Conservation (phyloP, 768 basidiomycete species). For the Tulasnella calospora region DNA sequence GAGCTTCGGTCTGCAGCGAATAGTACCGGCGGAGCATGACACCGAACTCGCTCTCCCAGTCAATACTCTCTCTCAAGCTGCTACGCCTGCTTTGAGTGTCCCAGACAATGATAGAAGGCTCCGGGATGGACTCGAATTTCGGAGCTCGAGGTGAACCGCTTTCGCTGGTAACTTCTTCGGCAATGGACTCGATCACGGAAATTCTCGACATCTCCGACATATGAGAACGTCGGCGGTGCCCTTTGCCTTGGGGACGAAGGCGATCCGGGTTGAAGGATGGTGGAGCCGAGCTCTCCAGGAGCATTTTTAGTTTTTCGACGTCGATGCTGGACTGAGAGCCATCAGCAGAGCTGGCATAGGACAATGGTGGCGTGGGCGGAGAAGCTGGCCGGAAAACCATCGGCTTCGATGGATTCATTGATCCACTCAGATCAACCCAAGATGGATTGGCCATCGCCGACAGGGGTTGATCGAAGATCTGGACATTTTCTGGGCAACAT, state of each 20-base stretch:
- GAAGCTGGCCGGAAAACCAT: slow-evolving; percentile 43
- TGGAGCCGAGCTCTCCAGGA: slow-evolving; percentile 51
- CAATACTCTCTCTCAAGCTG: slow-evolving; percentile 10
- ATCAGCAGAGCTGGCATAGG: slow-evolving; percentile 48
- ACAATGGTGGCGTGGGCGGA: slow-evolving; percentile 41
- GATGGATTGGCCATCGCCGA: background rate
- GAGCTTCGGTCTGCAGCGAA: slow-evolving; percentile 24
- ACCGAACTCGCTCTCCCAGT: slow-evolving; percentile 23
- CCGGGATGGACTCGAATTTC: slow-evolving; percentile 5
- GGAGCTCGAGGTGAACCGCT: slow-evolving; percentile 30
- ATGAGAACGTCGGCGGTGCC: slow-evolving; percentile 65
- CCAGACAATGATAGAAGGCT: slow-evolving; percentile 3
- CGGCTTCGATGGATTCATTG: background rate
- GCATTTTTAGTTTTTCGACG: slow-evolving; percentile 52
- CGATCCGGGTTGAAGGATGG: slow-evolving; percentile 42
- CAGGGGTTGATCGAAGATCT: background rate
- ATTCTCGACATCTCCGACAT: slow-evolving; percentile 52
- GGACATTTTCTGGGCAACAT: background rate
- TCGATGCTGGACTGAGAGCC: slow-evolving; percentile 78
- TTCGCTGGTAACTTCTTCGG: slow-evolving; percentile 53
- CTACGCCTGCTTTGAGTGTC: background rate
- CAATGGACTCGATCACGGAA: slow-evolving; percentile 75
- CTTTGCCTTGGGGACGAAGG: slow-evolving; percentile 54
- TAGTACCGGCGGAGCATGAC: slow-evolving; percentile 12
- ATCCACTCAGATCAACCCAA: background rate